These are phyloP conservation scores for Pseudogymnoascus sp. DNA, from an alignment of 2,329 filamentous ascomycete genomes.

Conservation along the genomic window DNA sequence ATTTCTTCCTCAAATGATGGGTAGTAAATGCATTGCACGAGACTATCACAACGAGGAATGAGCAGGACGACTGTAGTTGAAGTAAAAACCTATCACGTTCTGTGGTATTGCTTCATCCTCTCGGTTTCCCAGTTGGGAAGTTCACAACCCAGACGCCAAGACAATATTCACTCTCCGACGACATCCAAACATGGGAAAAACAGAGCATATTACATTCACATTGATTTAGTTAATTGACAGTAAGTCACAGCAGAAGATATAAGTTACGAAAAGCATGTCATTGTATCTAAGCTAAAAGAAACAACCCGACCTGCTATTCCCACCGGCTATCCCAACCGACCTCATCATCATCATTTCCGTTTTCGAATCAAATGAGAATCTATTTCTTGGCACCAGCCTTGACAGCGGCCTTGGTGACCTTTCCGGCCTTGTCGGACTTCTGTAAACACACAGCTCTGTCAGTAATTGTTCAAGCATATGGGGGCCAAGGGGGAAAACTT, in stretches of 20 bases:
- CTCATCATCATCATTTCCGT: background rate
- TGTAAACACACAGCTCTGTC: no score
- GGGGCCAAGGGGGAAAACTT: background rate
- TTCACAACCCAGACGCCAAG: background rate
- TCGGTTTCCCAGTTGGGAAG: background rate
- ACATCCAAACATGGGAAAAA: background rate
- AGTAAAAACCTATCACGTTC: background rate
- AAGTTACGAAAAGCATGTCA: conserved; percentile 1
- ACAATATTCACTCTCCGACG: background rate
- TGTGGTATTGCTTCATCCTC: background rate
- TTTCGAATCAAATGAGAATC: conserved; percentile 12
- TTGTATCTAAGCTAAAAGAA: conserved; percentile 9
- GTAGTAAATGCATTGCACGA: background rate
- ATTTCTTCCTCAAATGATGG: background rate
- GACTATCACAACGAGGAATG: background rate
- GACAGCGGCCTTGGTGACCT: conserved; percentile 35
- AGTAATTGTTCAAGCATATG: background rate
- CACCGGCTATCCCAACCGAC: background rate
- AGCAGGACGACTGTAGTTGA: background rate
- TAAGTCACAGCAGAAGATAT: background rate
- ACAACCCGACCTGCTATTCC: background rate
- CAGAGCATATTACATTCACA: background rate
- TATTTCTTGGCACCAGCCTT: conserved; percentile 36
- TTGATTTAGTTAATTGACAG: background rate
- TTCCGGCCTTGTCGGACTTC: conserved; percentile 27